Conservation (phyloP, 805 yeast species). For the Saccharomycopsis sp. region DNA sequence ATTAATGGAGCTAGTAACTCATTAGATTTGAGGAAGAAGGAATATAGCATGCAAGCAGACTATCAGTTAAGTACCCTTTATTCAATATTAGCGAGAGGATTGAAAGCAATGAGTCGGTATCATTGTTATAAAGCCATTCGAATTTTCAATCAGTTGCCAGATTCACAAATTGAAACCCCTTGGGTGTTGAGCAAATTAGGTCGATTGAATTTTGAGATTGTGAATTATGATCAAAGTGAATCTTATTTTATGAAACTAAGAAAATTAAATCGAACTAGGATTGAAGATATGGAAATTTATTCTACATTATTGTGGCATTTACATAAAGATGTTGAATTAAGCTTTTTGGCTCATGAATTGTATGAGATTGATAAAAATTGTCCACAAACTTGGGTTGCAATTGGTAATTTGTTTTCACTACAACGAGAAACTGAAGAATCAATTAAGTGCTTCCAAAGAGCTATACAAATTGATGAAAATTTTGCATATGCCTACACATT, state of each 20-base stretch:
- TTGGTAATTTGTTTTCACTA: constrained; percentile 84
- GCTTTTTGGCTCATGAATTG: constrained; percentile 78
- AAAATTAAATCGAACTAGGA: constrained; percentile 64
- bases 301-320: constrained; percentile 93
- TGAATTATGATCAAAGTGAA: constrained; percentile 74
- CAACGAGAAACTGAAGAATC: constrained; percentile 86
- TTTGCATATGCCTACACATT: constrained; percentile 88
- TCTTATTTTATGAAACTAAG: constrained; percentile 56
- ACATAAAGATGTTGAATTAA: constrained; percentile 69
- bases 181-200: constrained; percentile 83
- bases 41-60: constrained; percentile 27
- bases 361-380: constrained; percentile 55
- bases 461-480: constrained; percentile 56
- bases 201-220: constrained; percentile 77
- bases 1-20: constrained; percentile 2
- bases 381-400: constrained; percentile 85
- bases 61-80: constrained; percentile 42
- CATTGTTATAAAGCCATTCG: constrained; percentile 80
- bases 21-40: constrained; percentile 16
- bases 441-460: constrained; percentile 75
- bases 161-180: constrained; percentile 59
- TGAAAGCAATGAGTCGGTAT: constrained; percentile 51
- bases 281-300: constrained; percentile 84
- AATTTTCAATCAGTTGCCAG: constrained; percentile 56
- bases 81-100: constrained; percentile 51